Percentiles rank a stretch among this genome's conserved stretches.
These are phyloP conservation scores for Galerina sulciceps DNA, from an alignment of 768 basidiomycete genomes.

Conservation along the genomic window DNA sequence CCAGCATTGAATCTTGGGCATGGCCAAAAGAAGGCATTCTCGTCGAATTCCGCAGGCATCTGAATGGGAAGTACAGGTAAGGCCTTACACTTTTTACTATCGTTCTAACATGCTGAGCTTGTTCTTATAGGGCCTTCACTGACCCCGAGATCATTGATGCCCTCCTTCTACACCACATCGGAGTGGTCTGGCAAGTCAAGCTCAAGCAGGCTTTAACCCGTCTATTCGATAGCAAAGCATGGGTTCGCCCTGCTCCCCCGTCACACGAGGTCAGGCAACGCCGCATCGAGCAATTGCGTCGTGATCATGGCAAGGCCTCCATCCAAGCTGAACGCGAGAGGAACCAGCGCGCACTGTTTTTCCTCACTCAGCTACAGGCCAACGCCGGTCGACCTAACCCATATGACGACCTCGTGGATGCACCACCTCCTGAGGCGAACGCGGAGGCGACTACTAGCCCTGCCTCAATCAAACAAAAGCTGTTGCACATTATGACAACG, in stretches of 20 bases:
- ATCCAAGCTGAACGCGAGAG: constrained; percentile 31
- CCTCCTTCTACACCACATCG: constrained; percentile 48
- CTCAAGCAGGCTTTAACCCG: constrained; percentile 32
- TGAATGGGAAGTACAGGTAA: constrained; percentile 53
- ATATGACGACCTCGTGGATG: constrained; percentile 23
- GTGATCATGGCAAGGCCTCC: constrained; percentile 15
- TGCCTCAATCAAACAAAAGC: constrained; percentile 34
- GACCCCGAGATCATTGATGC: constrained; percentile 53
- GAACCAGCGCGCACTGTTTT: constrained; percentile 31
- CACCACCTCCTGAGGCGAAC: constrained; percentile 9
- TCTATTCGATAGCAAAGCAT: constrained; percentile 12
- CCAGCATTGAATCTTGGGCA: constrained; percentile 42
- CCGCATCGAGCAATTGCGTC: constrained; percentile 22
- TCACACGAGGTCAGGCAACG: constrained; percentile 12
- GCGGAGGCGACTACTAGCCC: constrained; percentile 22
- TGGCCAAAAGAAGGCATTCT: constrained; percentile 46
- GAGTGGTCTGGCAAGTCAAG: constrained; percentile 44
- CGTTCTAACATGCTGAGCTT: background rate
- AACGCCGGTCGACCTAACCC: constrained; percentile 14
- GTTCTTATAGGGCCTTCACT: constrained; percentile 41
- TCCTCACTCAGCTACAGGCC: constrained; percentile 37
- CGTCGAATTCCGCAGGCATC: constrained; percentile 49
- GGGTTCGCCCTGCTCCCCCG: constrained; percentile 1
- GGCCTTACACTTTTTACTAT: background rate
- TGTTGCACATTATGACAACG: constrained; percentile 43